Evolutionary conservation across 108 stramenopile genomes (phyloP).

Genomic region (Hondaea fermentalgiana): DNA sequence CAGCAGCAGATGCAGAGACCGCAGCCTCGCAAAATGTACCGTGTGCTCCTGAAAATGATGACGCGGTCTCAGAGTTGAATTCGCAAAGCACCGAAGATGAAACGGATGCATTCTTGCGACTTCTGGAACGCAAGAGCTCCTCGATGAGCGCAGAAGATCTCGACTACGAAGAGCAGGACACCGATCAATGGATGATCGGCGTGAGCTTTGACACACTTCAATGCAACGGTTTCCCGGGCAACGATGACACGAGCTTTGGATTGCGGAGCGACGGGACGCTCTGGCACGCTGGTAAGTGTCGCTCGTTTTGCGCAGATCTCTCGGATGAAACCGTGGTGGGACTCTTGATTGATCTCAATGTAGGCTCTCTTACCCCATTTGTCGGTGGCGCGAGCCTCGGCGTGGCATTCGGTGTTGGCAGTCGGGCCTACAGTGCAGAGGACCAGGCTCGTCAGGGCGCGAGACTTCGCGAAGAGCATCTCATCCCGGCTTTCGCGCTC

Average conservation of each 20-base stretch:
- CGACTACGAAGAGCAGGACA: neutral
- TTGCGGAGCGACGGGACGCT: conserved; percentile 6
- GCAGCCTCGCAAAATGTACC: too few species aligned
- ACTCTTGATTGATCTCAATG: neutral
- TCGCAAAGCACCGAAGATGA: too few species aligned
- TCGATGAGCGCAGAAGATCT: neutral
- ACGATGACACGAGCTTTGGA: neutral
- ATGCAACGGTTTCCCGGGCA: conserved; percentile 1
- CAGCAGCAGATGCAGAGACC: too few species aligned
- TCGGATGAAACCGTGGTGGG: neutral
- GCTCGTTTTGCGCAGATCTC: neutral
- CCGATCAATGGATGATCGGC: neutral
- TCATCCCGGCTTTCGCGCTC: neutral
- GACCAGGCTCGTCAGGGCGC: neutral
- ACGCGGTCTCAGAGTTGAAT: too few species aligned
- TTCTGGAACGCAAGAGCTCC: neutral
- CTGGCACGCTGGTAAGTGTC: neutral
- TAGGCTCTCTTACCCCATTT: neutral
- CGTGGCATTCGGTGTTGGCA: neutral
- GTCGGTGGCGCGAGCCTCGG: neutral
- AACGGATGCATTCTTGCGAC: too few species aligned
- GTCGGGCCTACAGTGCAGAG: neutral
- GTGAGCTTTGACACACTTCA: neutral
- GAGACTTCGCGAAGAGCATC: neutral
- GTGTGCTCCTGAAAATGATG: too few species aligned